phyloP scores from a whole-genome alignment of 1,139 yeast species.

The Kodamaea sp. region DNA sequence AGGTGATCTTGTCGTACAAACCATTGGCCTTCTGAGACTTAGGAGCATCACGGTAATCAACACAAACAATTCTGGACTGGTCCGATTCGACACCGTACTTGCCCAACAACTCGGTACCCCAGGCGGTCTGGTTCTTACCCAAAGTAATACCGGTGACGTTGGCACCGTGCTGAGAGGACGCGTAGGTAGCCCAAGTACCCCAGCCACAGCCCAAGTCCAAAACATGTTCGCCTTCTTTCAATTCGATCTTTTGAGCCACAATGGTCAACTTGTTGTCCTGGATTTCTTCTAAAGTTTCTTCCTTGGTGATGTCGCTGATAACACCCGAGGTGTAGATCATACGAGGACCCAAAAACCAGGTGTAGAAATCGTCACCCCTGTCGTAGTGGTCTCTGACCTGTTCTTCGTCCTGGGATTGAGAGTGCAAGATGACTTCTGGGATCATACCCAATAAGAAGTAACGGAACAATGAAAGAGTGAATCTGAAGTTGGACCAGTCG shows the following conservation, averaged over 20 bases:
- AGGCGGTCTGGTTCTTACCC: constrained; percentile 87
- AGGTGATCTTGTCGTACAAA: constrained; percentile 82
- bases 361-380: constrained; percentile 94
- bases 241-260: constrained; percentile 84
- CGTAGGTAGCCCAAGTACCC: constrained; percentile 90
- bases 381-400: constrained; percentile 96
- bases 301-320: constrained; percentile 66
- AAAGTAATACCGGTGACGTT: constrained; percentile 86
- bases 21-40: constrained; percentile 57
- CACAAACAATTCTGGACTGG: constrained; percentile 80
- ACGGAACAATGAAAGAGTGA: constrained; percentile 76
- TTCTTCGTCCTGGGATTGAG: constrained; percentile 93
- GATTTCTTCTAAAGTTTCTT: constrained; percentile 80
- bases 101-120: constrained; percentile 75
- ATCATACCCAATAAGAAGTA: constrained; percentile 86
- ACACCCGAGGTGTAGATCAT: constrained; percentile 93
- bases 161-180: constrained; percentile 83
- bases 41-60: constrained; percentile 92
- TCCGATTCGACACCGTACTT: constrained; percentile 65
- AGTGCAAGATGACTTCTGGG: constrained; percentile 90
- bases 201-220: constrained; percentile 94
- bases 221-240: constrained; percentile 69
- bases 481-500: constrained; percentile 85
- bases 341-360: constrained; percentile 93
- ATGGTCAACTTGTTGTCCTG: constrained; percentile 89